Evolutionary conservation across 495 filamentous ascomycete genomes (phyloP), one percentile per base, ranked within the genome.

Genomic region (Aspergillus taichungensis): DNA sequence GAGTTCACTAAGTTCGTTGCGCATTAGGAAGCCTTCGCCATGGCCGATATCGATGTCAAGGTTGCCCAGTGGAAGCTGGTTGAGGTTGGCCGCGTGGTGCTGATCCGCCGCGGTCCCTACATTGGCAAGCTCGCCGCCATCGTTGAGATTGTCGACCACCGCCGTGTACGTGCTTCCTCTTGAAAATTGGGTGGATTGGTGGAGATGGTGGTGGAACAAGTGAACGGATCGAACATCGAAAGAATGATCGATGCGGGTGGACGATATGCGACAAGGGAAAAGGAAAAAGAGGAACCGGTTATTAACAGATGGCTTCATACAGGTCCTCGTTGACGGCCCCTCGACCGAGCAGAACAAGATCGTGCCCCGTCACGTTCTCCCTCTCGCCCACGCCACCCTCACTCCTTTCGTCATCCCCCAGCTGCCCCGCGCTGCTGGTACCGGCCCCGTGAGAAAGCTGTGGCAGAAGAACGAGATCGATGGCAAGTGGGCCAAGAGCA

Each of bases 101-200:
- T 95, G 62, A 79, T 95, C 74, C 79, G 80, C 59, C 64, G 74
- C 59, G 83, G 83, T 53, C 84, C 81, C 52, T 87, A 80, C 76
- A 75, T 67, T 51, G 90, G 89, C 72, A 85, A 84, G 69, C 80
- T 97, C 51, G 94, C 88, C 52, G 74, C 79, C 61, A 92, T 99
- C 67, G 88, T 96, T 70, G 89, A 97, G 82, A 95, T 99, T 69
- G 90, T 97, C 72, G 94, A 97, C 74, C 92, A 99, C 85, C 95
- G 95, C 80, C 87, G 92, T 71, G 92, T 97, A 94, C 64, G 91
- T 85, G 50, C n/a, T 37, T 38, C 18, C 42, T 49, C 29, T 38
- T 18, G 35, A 38, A 48, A 51, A 49, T 13, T 34, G 41, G 44
- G 45, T 18, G n/a, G 34, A 11, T 42, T 27, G 34, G 36, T 30